Conservation (phyloP, 129 eudicot species). For the Flaveria sonorensis region DNA sequence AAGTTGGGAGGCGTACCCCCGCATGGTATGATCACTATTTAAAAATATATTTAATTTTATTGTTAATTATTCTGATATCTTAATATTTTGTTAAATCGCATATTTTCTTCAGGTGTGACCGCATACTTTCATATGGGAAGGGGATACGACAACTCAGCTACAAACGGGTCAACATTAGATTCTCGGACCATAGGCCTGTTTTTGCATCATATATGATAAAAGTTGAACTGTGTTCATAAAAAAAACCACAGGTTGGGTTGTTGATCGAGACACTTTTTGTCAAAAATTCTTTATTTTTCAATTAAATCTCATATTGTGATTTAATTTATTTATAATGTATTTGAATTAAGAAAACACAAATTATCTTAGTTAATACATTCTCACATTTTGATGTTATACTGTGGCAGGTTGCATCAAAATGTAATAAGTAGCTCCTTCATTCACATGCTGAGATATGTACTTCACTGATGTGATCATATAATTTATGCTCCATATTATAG, state of each 20-base stretch:
- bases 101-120: constrained; percentile 69
- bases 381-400: not conserved
- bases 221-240: constrained; percentile 57
- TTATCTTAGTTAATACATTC: not conserved
- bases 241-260: constrained; percentile 20
- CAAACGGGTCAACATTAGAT: constrained; percentile 52
- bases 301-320: not conserved
- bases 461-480: not conserved
- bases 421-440: not conserved
- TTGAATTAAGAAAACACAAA: not conserved
- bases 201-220: constrained; percentile 62
- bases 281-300: not conserved
- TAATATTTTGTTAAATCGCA: not conserved
- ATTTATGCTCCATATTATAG: not conserved
- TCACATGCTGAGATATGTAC: not conserved
- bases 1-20: constrained; percentile 75
- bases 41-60: not conserved
- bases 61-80: not conserved
- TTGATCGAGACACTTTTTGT: not conserved
- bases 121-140: constrained; percentile 73
- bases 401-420: constrained; percentile 17
- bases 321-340: too few species aligned
- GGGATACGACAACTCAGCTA: constrained; percentile 69
- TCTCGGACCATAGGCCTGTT: constrained; percentile 92
- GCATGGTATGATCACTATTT: constrained; percentile 61